These are phyloP conservation scores for Skeletonema grethae DNA, from an alignment of 108 stramenopile genomes.

Conservation along the genomic window DNA sequence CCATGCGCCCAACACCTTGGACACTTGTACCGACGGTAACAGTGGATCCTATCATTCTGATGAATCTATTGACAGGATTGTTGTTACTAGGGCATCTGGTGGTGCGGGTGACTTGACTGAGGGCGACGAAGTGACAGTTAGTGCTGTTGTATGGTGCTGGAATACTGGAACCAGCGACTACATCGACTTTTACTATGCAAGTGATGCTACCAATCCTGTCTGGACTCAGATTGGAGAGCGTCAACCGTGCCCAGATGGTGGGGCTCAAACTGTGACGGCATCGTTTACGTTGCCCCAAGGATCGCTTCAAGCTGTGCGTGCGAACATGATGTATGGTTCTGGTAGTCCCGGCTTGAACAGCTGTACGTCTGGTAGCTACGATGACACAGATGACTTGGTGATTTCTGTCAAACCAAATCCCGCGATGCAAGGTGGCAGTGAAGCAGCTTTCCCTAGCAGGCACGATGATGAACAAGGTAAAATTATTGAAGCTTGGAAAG, in stretches of 20 bases:
- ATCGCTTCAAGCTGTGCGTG: background rate
- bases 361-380: background rate
- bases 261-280: background rate
- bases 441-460: background rate
- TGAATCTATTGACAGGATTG: conserved; percentile 18
- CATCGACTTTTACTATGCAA: background rate
- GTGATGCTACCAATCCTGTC: background rate
- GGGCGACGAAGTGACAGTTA: background rate
- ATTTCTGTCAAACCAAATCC: background rate
- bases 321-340: background rate
- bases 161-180: background rate
- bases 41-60: too few relatives aligned
- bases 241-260: background rate
- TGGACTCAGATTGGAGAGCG: background rate
- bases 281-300: background rate
- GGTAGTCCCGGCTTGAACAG: background rate
- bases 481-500: background rate
- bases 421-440: background rate
- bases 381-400: background rate
- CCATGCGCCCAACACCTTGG: conserved; percentile 20
- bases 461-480: background rate
- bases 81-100: conserved; percentile 11
- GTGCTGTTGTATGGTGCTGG: background rate
- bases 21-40: too few relatives aligned
- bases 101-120: conserved; percentile 1